These are phyloP conservation scores for Serpula lacrymans DNA, from an alignment of 768 basidiomycete species.

Conservation along the genomic window DNA sequence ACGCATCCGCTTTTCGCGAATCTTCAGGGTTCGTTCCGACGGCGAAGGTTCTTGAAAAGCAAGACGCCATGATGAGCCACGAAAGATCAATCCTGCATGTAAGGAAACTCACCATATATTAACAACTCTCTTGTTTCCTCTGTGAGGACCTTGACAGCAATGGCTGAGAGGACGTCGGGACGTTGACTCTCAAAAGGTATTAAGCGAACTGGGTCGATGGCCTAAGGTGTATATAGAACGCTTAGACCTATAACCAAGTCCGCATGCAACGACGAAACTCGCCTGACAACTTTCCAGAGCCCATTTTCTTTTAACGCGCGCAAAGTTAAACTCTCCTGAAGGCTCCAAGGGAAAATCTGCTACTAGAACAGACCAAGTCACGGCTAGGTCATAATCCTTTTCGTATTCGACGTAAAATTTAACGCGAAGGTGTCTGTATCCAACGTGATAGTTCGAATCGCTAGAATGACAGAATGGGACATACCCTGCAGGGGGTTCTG, in stretches of 20 bases:
- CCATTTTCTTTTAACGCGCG: slow-evolving; percentile 18
- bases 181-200: slow-evolving; percentile 16
- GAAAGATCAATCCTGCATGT: background rate
- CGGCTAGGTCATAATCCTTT: slow-evolving; percentile 22
- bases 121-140: slow-evolving; percentile 23
- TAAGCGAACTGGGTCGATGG: slow-evolving; percentile 20
- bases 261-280: background rate
- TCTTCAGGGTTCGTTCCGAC: slow-evolving; percentile 15
- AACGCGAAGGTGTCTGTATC: slow-evolving; percentile 25
- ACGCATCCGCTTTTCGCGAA: slow-evolving; percentile 20
- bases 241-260: background rate
- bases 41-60: slow-evolving; percentile 23
- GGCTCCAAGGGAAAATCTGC: slow-evolving; percentile 23
- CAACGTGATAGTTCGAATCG: too few relatives aligned
- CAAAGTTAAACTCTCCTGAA: slow-evolving; percentile 15
- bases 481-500: slow-evolving; percentile 3
- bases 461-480: too few relatives aligned
- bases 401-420: slow-evolving; percentile 28
- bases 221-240: slow-evolving; percentile 1
- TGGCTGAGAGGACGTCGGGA: slow-evolving; percentile 22
- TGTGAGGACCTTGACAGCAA: slow-evolving; percentile 23
- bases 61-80: background rate
- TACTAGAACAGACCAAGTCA: slow-evolving; percentile 22
- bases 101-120: slow-evolving; percentile 18
- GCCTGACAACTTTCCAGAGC: slow-evolving; percentile 8